Evolutionary conservation across 106 monocot genomes (phyloP).

Genomic region (Allium cepa): DNA sequence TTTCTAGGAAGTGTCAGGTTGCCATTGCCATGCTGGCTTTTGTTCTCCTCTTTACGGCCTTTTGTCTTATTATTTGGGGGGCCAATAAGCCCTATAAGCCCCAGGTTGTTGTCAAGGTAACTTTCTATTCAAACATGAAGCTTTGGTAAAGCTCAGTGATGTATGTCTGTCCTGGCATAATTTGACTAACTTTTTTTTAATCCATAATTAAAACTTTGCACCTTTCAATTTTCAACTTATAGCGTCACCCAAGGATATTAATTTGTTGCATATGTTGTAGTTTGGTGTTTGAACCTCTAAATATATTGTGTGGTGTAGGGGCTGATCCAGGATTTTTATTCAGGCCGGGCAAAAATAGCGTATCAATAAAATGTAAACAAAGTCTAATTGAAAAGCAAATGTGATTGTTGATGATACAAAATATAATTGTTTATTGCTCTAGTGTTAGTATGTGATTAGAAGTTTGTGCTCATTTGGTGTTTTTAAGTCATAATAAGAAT

Average conservation of each 20-base stretch:
- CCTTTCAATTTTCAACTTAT: not conserved
- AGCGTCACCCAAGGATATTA: not conserved
- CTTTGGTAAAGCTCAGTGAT: not conserved
- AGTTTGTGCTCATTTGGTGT: too few relatives aligned
- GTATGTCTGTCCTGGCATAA: not conserved
- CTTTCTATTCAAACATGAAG: not conserved
- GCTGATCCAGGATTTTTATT: too few relatives aligned
- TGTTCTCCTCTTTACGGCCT: conserved; percentile 40
- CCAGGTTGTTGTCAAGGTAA: conserved; percentile 44
- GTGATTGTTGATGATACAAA: too few relatives aligned
- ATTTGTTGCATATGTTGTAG: not conserved
- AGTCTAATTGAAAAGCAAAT: too few relatives aligned
- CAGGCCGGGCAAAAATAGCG: too few relatives aligned
- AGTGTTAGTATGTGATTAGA: too few relatives aligned
- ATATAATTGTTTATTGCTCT: too few relatives aligned
- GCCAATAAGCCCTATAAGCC: conserved; percentile 53
- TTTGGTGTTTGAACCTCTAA: too few relatives aligned
- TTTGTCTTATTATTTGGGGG: conserved; percentile 67
- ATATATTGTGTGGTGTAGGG: too few relatives aligned
- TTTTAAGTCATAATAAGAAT: too few relatives aligned
- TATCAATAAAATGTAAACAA: too few relatives aligned
- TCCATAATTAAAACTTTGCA: not conserved
- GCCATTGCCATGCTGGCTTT: conserved; percentile 34
- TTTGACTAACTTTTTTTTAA: not conserved
- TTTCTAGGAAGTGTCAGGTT: conserved; percentile 30